Evolutionary conservation across 768 basidiomycete species (phyloP).

Genomic region (Dictyophora rubrovolvata): DNA sequence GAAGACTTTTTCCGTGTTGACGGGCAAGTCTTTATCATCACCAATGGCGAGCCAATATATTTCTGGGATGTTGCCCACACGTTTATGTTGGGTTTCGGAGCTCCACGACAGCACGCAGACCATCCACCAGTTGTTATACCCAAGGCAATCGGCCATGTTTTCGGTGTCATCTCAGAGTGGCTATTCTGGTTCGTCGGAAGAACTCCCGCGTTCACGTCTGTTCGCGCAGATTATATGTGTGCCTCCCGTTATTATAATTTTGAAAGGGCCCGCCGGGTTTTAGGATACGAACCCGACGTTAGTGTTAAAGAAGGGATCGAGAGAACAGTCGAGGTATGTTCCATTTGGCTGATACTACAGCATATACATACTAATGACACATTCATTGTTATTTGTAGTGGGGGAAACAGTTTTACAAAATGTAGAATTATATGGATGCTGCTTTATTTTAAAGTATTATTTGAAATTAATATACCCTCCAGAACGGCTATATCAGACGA

Average conservation of each 20-base stretch:
- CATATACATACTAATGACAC: not conserved
- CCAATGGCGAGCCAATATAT: constrained; percentile 90
- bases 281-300: constrained; percentile 90
- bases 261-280: constrained; percentile 80
- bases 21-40: constrained; percentile 92
- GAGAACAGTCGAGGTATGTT: constrained; percentile 61
- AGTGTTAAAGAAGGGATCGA: constrained; percentile 82
- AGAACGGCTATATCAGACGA: no score
- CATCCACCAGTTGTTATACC: constrained; percentile 50
- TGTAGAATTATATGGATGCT: no score
- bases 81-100: constrained; percentile 64
- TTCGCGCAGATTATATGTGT: constrained; percentile 72
- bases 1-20: constrained; percentile 66
- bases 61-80: constrained; percentile 90
- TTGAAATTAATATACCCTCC: no score
- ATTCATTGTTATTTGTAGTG: not conserved
- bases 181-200: constrained; percentile 64
- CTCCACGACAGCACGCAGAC: constrained; percentile 32
- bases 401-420: not conserved
- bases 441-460: no score
- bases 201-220: constrained; percentile 78
- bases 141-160: constrained; percentile 50
- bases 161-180: constrained; percentile 67
- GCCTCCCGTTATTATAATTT: constrained; percentile 85
- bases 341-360: not conserved